A percentile compares a stretch with the other conserved stretches of the same genome.
phyloP scores from a whole-genome alignment of 1,284 basidiomycete genomes.

The Ganoderma resinaceum region DNA sequence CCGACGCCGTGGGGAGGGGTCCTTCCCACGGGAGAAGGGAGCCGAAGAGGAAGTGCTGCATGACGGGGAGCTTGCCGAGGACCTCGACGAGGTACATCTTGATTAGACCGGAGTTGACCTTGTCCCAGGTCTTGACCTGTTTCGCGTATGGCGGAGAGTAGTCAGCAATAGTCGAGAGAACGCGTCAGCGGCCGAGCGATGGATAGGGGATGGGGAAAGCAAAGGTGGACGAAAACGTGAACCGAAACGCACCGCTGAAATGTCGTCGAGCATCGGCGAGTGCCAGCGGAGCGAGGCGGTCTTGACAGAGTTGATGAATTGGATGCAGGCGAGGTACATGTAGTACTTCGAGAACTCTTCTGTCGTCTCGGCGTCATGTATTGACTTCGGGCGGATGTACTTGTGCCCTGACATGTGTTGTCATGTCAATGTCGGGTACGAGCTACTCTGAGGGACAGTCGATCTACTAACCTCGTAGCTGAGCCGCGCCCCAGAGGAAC shows the following conservation, averaged over 20 bases:
- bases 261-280: conserved; percentile 99
- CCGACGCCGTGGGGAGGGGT: conserved; percentile 51
- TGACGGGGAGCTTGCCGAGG: conserved; percentile 92
- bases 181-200: neutral
- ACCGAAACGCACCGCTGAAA: conserved; percentile 75
- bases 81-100: conserved; percentile 99
- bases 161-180: neutral
- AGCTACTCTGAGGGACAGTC: conserved; percentile 5
- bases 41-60: conserved; percentile 85
- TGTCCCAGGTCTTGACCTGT: conserved; percentile 94
- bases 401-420: conserved; percentile 72
- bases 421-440: neutral
- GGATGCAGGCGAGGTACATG: conserved; percentile 97
- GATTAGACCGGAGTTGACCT: conserved; percentile 97
- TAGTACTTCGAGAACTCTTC: conserved; percentile 93
- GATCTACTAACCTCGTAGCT: conserved; percentile 65
- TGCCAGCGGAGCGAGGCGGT: conserved; percentile 97
- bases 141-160: neutral
- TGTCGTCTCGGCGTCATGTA: conserved; percentile 92
- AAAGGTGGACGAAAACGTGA: conserved; percentile 6
- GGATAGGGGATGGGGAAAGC: neutral
- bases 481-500: conserved; percentile 90
- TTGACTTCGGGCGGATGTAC: conserved; percentile 90
- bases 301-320: conserved; percentile 98
- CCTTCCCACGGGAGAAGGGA: conserved; percentile 81